Evolutionary conservation across 192 early-diverging fungal genomes (phyloP).

Genomic region (Coemansia sp.): DNA sequence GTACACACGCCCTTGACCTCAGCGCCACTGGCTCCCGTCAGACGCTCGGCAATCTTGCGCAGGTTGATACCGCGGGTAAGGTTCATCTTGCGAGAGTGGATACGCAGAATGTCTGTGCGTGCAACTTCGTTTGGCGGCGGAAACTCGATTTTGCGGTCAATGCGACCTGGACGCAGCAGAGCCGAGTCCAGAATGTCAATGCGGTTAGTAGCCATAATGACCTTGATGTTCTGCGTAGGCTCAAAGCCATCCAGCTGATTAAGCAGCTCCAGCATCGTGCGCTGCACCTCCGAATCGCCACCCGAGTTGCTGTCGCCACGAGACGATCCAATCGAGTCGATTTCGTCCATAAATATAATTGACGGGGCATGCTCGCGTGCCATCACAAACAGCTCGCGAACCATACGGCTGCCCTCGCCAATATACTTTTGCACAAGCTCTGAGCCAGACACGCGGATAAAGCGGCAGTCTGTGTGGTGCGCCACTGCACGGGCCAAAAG

Average conservation of each 20-base stretch:
- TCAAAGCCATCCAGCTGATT: conserved; percentile 91
- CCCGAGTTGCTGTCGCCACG: conserved; percentile 73
- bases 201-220: conserved; percentile 91
- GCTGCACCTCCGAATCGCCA: conserved; percentile 86
- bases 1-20: conserved; percentile 89
- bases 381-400: conserved; percentile 87
- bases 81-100: conserved; percentile 91
- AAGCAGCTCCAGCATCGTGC: conserved; percentile 86
- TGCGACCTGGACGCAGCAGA: conserved; percentile 82
- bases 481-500: conserved; percentile 87
- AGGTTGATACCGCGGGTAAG: conserved; percentile 86
- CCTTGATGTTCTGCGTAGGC: conserved; percentile 89
- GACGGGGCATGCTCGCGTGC: conserved; percentile 88
- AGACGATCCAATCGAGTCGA: conserved; percentile 86
- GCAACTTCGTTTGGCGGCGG: conserved; percentile 84
- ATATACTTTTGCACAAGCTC: conserved; percentile 93
- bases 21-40: conserved; percentile 82
- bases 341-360: conserved; percentile 93
- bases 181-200: conserved; percentile 89
- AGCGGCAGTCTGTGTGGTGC: conserved; percentile 88
- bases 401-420: conserved; percentile 90
- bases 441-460: conserved; percentile 87
- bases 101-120: conserved; percentile 84
- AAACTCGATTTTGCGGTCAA: conserved; percentile 90
- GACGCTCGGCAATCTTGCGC: conserved; percentile 84